These are phyloP conservation scores for Gossypium arboreum DNA, from an alignment of 345 rosid species.

Conservation along the genomic window DNA sequence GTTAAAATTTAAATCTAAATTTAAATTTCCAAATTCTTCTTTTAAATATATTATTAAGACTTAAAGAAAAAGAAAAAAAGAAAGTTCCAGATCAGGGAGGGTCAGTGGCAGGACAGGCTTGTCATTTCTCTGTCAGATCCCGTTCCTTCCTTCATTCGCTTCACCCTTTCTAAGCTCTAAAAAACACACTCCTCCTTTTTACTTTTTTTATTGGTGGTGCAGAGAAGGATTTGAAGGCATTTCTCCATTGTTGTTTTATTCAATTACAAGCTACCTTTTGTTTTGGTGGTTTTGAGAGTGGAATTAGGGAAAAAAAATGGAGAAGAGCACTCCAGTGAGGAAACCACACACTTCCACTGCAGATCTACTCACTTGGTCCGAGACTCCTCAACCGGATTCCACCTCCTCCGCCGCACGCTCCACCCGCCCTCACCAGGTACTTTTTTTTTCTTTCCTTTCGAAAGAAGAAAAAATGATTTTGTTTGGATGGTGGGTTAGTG, in stretches of 20 bases:
- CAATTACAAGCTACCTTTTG: not conserved
- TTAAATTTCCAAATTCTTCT: too few species aligned
- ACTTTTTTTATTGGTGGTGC: not conserved
- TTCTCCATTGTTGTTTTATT: not conserved
- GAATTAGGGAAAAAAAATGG: slow-evolving; percentile 36
- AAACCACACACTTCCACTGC: slow-evolving; percentile 76
- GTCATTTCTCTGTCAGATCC: slow-evolving; percentile 26
- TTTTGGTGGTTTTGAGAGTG: not conserved
- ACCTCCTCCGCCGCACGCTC: slow-evolving; percentile 55
- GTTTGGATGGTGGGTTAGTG: slow-evolving; percentile 6
- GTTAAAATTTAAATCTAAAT: too few species aligned
- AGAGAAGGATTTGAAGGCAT: not conserved
- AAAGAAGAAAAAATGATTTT: not conserved
- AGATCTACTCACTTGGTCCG: slow-evolving; percentile 92
- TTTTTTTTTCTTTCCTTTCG: not conserved
- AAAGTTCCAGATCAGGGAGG: slow-evolving; percentile 31
- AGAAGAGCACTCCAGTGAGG: slow-evolving; percentile 73
- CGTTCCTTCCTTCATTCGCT: not conserved
- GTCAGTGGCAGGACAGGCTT: slow-evolving; percentile 18
- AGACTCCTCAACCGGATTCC: slow-evolving; percentile 44
- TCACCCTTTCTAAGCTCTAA: not conserved
- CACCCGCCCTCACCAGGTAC: slow-evolving; percentile 69
- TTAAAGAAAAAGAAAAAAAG: slow-evolving; percentile 10
- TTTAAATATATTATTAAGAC: not conserved
- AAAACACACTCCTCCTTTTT: not conserved